Evolutionary conservation across 306 rosid species (phyloP), one percentile per base, ranked within the genome.

Genomic region (Fragaria iinumae): DNA sequence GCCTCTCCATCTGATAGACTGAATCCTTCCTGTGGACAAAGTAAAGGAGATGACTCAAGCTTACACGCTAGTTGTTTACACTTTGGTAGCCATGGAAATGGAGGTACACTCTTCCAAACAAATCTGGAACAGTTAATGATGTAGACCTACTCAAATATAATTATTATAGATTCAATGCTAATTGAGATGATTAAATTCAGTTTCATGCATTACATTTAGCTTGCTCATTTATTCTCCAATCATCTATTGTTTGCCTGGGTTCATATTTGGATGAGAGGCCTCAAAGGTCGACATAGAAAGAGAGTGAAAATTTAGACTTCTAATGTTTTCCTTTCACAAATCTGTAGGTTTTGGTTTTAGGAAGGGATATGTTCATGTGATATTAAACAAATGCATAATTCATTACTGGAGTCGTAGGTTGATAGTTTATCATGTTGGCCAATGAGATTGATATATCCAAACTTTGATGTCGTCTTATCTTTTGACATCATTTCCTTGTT

Each of bases 71-170:
- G 88, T 78, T 80, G 89, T 83, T 81, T 95, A 78, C 83, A 79
- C 79, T 83, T 95, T 65, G 90, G 96, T 77, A 36, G 86, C 44
- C 96, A 52, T 73, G 97, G 90, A 75, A 93, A 81, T 79, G 87
- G 86, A 90, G 98, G 98, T 94, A 84, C 10, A 84, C 10, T 20
- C 71, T 73, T 41, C 78, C 4, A 52, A 20, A 59, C 23, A 69
- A 16, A 66, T 36, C 32, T 47, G 57, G 34, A 36, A 50, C 5
- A 20, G 14, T 49, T 16, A 32, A 50, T 49, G 39, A 29, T 17
- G 12, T 27, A 50, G 45, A 34, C 38, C 34, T 18, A 29, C 60
- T 27, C 12, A 12, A 38, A 38, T 7, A 34, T 27, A 16, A 16
- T 62, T 27, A 13, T 27, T 12, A 17, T 64, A 18, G 45, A 38